Conservation (phyloP, 2,329 filamentous ascomycete species). For the Colletotrichum salicis region DNA sequence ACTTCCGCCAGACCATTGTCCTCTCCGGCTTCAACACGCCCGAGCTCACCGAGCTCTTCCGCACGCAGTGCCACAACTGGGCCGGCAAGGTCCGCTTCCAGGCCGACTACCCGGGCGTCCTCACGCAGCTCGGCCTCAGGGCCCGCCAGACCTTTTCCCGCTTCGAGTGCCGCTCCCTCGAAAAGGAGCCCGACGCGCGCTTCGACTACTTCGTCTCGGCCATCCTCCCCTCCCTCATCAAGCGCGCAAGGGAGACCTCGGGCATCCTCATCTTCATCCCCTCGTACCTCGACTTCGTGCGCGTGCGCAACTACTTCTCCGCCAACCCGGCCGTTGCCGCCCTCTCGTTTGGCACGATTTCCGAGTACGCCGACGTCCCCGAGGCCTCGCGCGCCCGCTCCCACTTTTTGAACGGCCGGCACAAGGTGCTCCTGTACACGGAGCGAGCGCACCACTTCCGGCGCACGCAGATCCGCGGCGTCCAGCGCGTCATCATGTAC, state of each 20-base stretch:
- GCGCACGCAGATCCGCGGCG: constrained; percentile 84
- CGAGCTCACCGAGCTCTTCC: constrained; percentile 84
- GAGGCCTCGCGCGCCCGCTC: constrained; percentile 87
- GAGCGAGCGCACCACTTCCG: constrained; percentile 97
- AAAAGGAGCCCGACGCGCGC: constrained; percentile 83
- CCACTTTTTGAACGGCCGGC: constrained; percentile 85
- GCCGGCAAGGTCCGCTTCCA: constrained; percentile 81
- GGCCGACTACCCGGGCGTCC: constrained; percentile 74
- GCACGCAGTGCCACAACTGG: constrained; percentile 81
- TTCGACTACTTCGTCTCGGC: constrained; percentile 92
- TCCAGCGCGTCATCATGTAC: constrained; percentile 88
- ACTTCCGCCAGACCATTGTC: constrained; percentile 87
- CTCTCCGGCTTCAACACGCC: constrained; percentile 87
- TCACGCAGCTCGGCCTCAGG: constrained; percentile 77
- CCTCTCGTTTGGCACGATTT: constrained; percentile 81
- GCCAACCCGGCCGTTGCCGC: constrained; percentile 68
- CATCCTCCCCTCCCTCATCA: constrained; percentile 79
- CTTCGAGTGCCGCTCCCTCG: constrained; percentile 77
- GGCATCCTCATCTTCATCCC: constrained; percentile 92
- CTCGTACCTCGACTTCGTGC: constrained; percentile 94
- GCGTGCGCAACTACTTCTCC: constrained; percentile 91
- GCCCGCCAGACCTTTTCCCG: constrained; percentile 90
- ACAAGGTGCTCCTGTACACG: constrained; percentile 88
- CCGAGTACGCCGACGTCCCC: constrained; percentile 83
- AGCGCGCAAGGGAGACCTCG: constrained; percentile 69